These are phyloP conservation scores for Loxodes magnus DNA, from an alignment of 73 alveolate species.

Conservation along the genomic window DNA sequence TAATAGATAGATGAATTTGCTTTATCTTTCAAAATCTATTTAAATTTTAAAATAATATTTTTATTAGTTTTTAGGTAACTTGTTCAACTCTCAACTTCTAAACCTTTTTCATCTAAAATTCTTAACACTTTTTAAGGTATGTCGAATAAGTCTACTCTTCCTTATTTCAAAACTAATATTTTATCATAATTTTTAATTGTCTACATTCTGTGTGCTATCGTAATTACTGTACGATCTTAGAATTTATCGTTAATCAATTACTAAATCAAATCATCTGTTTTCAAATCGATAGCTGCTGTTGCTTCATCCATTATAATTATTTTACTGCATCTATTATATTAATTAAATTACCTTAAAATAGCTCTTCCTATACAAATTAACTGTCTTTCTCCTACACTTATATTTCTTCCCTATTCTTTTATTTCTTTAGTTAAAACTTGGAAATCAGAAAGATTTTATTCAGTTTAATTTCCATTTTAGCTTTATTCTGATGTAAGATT, in stretches of 20 bases:
- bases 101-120: too few relatives aligned
- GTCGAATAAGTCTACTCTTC: constrained; percentile 74
- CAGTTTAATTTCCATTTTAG: constrained; percentile 27
- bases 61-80: too few relatives aligned
- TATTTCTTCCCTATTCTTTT: constrained; percentile 42
- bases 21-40: too few relatives aligned
- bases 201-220: constrained; percentile 90
- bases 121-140: constrained; percentile 45
- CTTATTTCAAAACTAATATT: constrained; percentile 73
- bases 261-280: constrained; percentile 76
- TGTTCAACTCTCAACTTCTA: too few relatives aligned
- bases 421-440: constrained; percentile 37
- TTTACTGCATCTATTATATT: constrained; percentile 42
- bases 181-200: constrained; percentile 77
- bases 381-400: constrained; percentile 65
- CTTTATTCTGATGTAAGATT: constrained; percentile 31
- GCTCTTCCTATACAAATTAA: constrained; percentile 65
- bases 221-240: constrained; percentile 66
- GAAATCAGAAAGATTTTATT: constrained; percentile 28
- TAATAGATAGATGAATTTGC: too few relatives aligned
- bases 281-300: constrained; percentile 89
- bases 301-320: constrained; percentile 95
- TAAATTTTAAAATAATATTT: too few relatives aligned
- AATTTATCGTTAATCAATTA: constrained; percentile 54
- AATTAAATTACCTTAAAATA: constrained; percentile 14